phyloP scores from a whole-genome alignment of 1,284 basidiomycete genomes.

The Fomitopsis betulina region DNA sequence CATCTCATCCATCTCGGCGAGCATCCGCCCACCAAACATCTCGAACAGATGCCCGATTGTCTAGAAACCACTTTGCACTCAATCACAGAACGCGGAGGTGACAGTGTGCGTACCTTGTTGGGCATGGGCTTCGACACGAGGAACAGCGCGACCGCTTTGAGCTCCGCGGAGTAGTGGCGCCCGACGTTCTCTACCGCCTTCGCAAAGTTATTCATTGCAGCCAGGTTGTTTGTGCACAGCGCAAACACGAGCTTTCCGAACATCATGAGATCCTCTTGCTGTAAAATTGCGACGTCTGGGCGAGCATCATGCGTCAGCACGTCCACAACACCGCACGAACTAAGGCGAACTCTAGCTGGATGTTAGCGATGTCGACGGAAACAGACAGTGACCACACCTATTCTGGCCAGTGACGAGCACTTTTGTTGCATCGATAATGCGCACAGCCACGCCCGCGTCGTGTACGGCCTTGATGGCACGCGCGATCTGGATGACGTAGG shows the following conservation, averaged over 20 bases:
- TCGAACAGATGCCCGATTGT: constrained; percentile 78
- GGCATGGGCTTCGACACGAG: constrained; percentile 72
- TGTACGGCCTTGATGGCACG: constrained; percentile 87
- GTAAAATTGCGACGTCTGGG: constrained; percentile 55
- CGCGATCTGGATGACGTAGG: constrained; percentile 89
- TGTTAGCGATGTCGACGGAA: background rate
- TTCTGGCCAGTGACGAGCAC: constrained; percentile 89
- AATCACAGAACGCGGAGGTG: background rate
- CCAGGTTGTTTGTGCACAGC: constrained; percentile 68
- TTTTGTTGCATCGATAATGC: constrained; percentile 86
- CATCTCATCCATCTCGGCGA: constrained; percentile 82
- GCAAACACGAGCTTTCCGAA: constrained; percentile 85
- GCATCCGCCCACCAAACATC: constrained; percentile 70
- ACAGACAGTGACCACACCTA: constrained; percentile 42
- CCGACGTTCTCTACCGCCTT: constrained; percentile 78
- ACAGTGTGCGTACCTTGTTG: constrained; percentile 42
- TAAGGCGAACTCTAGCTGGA: constrained; percentile 57
- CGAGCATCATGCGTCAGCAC: constrained; percentile 74
- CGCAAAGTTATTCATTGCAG: constrained; percentile 60
- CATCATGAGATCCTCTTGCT: constrained; percentile 87
- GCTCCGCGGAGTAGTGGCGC: constrained; percentile 74
- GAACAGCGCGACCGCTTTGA: constrained; percentile 79
- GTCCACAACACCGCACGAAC: constrained; percentile 83
- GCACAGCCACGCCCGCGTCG: constrained; percentile 75
- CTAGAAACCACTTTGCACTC: constrained; percentile 32